Evolutionary conservation across 2,329 filamentous ascomycete genomes (phyloP).

Genomic region (Pyrenophora teres): DNA sequence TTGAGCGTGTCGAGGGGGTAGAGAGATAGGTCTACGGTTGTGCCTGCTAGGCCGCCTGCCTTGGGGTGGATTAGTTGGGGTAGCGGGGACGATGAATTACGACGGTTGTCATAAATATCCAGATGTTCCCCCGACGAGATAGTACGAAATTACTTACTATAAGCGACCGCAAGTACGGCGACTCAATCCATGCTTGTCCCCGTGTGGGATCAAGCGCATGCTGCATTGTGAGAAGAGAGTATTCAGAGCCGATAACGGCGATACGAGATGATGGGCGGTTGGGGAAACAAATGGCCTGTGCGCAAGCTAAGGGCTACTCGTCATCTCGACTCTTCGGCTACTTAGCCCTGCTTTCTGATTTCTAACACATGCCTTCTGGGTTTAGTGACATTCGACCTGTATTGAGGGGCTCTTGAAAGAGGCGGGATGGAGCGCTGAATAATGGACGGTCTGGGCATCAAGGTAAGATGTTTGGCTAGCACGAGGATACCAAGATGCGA

Average conservation of each 20-base stretch:
- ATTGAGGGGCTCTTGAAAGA: neutral
- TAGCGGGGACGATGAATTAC: neutral
- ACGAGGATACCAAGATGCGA: slow-evolving; percentile 12
- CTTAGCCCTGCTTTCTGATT: neutral
- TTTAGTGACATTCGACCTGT: too few relatives aligned
- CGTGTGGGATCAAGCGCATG: slow-evolving; percentile 35
- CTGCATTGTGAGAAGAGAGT: slow-evolving; percentile 30
- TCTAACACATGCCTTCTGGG: too few relatives aligned
- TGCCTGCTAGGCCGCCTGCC: slow-evolving; percentile 89
- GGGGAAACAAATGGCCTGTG: slow-evolving; percentile 26
- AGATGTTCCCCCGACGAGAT: too few relatives aligned
- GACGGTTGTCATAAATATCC: too few relatives aligned
- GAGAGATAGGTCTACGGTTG: slow-evolving; percentile 94
- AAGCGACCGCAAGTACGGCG: slow-evolving; percentile 55
- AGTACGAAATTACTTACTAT: slow-evolving; percentile 43
- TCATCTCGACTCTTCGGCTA: neutral
- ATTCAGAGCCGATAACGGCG: slow-evolving; percentile 10
- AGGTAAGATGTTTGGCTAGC: slow-evolving; percentile 29
- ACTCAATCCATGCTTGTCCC: slow-evolving; percentile 48
- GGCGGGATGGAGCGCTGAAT: slow-evolving; percentile 7
- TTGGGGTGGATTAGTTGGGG: slow-evolving; percentile 38
- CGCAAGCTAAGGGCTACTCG: slow-evolving; percentile 19
- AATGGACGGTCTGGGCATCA: slow-evolving; percentile 23
- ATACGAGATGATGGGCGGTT: neutral
- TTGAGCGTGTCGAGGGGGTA: slow-evolving; percentile 99